phyloP scores from a whole-genome alignment of 192 early-diverging fungal genomes.

The Coemansia reversa region DNA sequence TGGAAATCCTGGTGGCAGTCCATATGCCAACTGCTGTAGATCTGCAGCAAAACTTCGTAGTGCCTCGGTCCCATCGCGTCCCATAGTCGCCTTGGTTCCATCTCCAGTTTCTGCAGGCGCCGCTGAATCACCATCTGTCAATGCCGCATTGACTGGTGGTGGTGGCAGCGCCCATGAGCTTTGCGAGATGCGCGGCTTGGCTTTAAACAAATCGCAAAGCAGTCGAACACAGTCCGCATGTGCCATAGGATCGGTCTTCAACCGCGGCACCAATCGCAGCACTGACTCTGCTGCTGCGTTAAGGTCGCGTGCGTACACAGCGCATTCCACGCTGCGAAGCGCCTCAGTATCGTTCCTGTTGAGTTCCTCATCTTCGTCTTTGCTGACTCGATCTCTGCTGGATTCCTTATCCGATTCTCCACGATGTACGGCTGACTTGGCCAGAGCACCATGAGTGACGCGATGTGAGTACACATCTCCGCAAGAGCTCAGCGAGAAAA shows the following conservation, averaged over 20 bases:
- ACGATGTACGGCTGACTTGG: too few relatives aligned
- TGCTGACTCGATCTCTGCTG: not conserved
- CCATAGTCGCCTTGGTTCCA: not conserved
- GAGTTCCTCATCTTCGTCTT: not conserved
- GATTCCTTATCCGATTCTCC: not conserved
- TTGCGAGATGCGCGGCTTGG: constrained; percentile 31
- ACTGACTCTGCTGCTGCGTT: constrained; percentile 27
- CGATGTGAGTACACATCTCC: constrained; percentile 51
- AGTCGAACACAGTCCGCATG: constrained; percentile 9
- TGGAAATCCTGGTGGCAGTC: constrained; percentile 48
- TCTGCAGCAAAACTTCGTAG: constrained; percentile 21
- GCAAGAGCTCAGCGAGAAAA: constrained; percentile 46
- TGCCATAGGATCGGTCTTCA: not conserved
- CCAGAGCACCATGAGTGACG: constrained; percentile 19
- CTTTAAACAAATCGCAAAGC: constrained; percentile 51
- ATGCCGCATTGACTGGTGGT: constrained; percentile 9
- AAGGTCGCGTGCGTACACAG: constrained; percentile 42
- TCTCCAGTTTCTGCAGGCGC: not conserved
- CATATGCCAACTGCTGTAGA: constrained; percentile 34
- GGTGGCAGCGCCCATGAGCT: constrained; percentile 47
- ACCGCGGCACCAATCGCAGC: constrained; percentile 14
- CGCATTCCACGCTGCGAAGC: constrained; percentile 16
- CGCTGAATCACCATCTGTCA: constrained; percentile 10
- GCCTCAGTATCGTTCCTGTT: not conserved
- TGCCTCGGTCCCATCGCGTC: constrained; percentile 5